Base-by-base conservation (phyloP, 2,329 filamentous ascomycete genomes). In the Pseudocercospora cruenta region DNA sequence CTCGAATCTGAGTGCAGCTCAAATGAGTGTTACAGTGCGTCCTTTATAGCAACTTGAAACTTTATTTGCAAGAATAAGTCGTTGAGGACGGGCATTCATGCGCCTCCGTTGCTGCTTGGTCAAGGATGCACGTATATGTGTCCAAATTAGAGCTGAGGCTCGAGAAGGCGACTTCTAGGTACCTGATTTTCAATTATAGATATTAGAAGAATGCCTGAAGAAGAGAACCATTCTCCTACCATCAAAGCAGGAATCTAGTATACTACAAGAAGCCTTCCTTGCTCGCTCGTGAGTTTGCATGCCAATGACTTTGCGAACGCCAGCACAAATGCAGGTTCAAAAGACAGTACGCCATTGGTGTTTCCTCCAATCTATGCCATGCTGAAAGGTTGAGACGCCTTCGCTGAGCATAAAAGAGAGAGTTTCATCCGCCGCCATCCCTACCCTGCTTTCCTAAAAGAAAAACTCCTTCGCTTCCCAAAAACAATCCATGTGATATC, bases 261-360 rank as follows among this genome's bases (percentile, higher is more conserved):
- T 55, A 55, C 51, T 55, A 55, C 51, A 55, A 55, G 51, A 55
- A 55, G 51, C 24, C 14, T 4, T 33, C 24, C 26, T 55, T 5
- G 26, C 51, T 26, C 16, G 21, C 51, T 51, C 21, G 14, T 51
- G n/a, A 51, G 47, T 21, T 1, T 21, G 4, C 21, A 51, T 51
- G 47, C 24, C 21, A 51, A 51, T 51, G 21, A 22, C 3, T 4
- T 2, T 7, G 16, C 47, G 21, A 9, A 51, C 47, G 47, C 47
- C 47, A 51, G 19, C 47, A 22, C 19, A 51, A 51, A 51, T 51
- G 47, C 47, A 51, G 14, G 5, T n/a, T n/a, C n/a, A 51, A 51
- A 16, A 7, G 33, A 21, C n/a, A 24, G 16, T 2, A 24, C 21
- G 47, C 47, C 47, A 19, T 26, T 51, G 21, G 47, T 3, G 5